Base-by-base conservation (phyloP, 495 filamentous ascomycete species). In the Saxispiralis lemnorum region DNA sequence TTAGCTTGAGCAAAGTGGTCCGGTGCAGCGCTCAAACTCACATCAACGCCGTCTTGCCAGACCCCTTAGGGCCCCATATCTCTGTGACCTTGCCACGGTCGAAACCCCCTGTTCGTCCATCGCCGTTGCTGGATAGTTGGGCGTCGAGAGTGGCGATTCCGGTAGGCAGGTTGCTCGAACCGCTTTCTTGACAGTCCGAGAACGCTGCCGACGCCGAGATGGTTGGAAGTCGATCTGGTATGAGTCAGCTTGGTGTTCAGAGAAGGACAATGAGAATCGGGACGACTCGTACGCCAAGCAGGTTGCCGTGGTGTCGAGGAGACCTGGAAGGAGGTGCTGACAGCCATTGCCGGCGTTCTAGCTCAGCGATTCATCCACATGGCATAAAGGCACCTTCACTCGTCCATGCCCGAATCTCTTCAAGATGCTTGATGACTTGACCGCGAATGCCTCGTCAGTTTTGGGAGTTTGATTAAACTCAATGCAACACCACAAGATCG, bases 171-270 rank as follows among this genome's bases (percentile, higher is more conserved):
- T 69, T 67, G 44, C 62, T 66, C 19, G 60, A 57, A 7, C 63
- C 56, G 24, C 58, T 59, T 17, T 63, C 61, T 20, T 71, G 68
- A 9, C 78, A 67, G 15, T 78, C 69, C 40, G 79, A 71, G 32
- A 93, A 63, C 7, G 83, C 85, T 59, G 92, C 75, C 0, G 87
- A 84, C 34, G 86, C 87, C 1, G 88, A 86, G 15, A 93, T 70
- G 1, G 89, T 86, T n/a, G 82, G 73, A 24, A 97, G 67, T 6
- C 83, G 79, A 62, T 81, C 79, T 83, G 41, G 34, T 32, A 19
- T 38, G 20, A 15, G 34, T 56, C 39, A 51, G 42, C 17, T 10
- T 33, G 4, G 5, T 28, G 24, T 9, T 28, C 24, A 4, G 24
- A 28, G 24, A 28, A 28, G 9, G 4, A 9, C 5, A 28, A 28